Conservation (phyloP, 495 filamentous ascomycete genomes). For the Aspergillus ostianus region DNA sequence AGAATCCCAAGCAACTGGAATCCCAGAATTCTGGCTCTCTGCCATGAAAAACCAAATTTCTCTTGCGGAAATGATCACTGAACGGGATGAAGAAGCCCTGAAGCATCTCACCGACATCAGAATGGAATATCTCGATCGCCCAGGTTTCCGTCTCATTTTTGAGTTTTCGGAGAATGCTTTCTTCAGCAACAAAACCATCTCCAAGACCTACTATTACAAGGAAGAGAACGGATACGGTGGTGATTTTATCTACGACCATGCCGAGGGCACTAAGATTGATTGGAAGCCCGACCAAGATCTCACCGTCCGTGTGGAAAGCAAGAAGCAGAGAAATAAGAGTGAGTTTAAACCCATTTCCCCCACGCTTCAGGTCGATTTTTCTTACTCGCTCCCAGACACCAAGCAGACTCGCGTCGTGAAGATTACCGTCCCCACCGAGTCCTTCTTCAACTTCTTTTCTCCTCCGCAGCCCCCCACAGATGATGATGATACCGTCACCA, state of each 20-base stretch:
- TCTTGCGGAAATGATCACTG: constrained; percentile 96
- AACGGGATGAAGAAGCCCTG: constrained; percentile 89
- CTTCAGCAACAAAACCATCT: constrained; percentile 95
- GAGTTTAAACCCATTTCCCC: constrained; percentile 32
- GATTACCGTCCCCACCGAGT: constrained; percentile 97
- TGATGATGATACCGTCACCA: constrained; percentile 72
- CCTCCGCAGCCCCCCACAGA: constrained; percentile 83
- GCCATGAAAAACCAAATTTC: constrained; percentile 99
- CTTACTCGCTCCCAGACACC: constrained; percentile 62
- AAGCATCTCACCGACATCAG: constrained; percentile 91
- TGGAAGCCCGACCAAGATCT: constrained; percentile 94
- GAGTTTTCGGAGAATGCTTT: constrained; percentile 93
- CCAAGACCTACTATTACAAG: constrained; percentile 99
- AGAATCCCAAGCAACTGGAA: constrained; percentile 64
- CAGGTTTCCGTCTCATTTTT: constrained; percentile 97
- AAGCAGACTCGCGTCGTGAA: constrained; percentile 99
- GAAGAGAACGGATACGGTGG: constrained; percentile 97
- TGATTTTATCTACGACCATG: constrained; percentile 99
- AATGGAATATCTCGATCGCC: constrained; percentile 98
- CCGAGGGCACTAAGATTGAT: constrained; percentile 95
- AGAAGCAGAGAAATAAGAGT: constrained; percentile 99
- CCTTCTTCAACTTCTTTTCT: constrained; percentile 99
- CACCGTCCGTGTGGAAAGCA: constrained; percentile 92
- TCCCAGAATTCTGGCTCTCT: constrained; percentile 99
- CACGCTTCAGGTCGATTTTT: constrained; percentile 1